phyloP scores from a whole-genome alignment of 129 eudicot species.

The Helichrysum umbraculigerum region DNA sequence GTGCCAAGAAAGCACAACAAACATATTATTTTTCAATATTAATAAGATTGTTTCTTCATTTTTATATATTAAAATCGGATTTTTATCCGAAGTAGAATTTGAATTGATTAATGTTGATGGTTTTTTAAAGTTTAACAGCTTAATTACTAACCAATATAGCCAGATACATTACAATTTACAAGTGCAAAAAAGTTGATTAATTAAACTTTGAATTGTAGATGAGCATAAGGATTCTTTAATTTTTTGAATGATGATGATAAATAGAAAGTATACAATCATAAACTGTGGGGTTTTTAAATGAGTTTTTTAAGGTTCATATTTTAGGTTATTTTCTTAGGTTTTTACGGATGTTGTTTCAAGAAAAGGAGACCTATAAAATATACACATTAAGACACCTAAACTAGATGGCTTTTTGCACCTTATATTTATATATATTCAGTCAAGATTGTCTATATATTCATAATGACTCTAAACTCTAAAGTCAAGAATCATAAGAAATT shows the following conservation, averaged over 20 bases:
- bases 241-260: not conserved
- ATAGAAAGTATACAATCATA: slow-evolving; percentile 33
- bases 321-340: slow-evolving; percentile 8
- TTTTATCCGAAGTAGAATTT: too few relatives aligned
- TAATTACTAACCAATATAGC: too few relatives aligned
- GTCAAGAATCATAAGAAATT: not conserved
- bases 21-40: too few relatives aligned
- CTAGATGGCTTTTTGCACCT: not conserved
- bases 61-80: too few relatives aligned
- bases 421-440: slow-evolving; percentile 6
- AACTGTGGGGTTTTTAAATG: slow-evolving; percentile 31
- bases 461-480: slow-evolving; percentile 9
- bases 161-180: too few relatives aligned
- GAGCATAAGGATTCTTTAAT: not conserved
- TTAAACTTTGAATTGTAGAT: not conserved
- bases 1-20: too few relatives aligned
- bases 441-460: slow-evolving; percentile 16
- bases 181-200: too few relatives aligned
- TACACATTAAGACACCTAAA: slow-evolving; percentile 21
- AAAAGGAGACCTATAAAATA: slow-evolving; percentile 7
- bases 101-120: too few relatives aligned
- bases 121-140: too few relatives aligned
- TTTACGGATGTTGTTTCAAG: slow-evolving; percentile 14
- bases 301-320: slow-evolving; percentile 27
- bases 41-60: too few relatives aligned